Percentiles rank a stretch among this genome's conserved stretches.
Evolutionary conservation across 129 eudicot species (phyloP).

Genomic region (Mikania micrantha): DNA sequence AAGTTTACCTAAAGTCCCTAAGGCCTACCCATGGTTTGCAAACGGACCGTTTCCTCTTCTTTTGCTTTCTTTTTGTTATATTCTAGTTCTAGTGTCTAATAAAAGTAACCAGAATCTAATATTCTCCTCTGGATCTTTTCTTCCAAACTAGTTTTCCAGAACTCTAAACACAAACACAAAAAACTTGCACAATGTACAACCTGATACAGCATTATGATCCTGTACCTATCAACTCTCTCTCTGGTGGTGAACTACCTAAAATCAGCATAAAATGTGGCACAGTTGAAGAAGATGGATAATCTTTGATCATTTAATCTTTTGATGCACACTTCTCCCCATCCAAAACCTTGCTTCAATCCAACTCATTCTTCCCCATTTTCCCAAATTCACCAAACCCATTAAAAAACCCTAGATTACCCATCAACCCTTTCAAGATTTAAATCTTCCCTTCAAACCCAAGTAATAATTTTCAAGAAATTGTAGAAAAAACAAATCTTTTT

Average conservation of each 20-base stretch:
- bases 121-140: background rate
- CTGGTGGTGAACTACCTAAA: background rate
- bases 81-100: background rate
- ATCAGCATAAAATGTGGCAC: conserved; percentile 9
- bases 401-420: conserved; percentile 26
- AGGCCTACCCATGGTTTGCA: background rate
- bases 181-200: conserved; percentile 7
- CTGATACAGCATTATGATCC: background rate
- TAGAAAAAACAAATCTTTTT: background rate
- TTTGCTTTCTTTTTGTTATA: conserved; percentile 8
- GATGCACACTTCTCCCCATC: conserved; percentile 54
- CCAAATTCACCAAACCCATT: conserved; percentile 37
- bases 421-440: conserved; percentile 23
- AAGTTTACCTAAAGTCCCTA: background rate
- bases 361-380: conserved; percentile 42
- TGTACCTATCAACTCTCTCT: background rate
- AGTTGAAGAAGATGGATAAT: background rate
- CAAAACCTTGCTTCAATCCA: conserved; percentile 78
- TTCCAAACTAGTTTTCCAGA: background rate
- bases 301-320: conserved; percentile 24
- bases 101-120: conserved; percentile 17
- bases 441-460: conserved; percentile 34
- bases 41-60: conserved; percentile 24
- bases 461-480: background rate
- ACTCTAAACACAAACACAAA: background rate